A percentile compares a stretch with the other conserved stretches of the same genome.
These are phyloP conservation scores for Schwanniomyces polymorphus DNA, from an alignment of 805 yeast species.

Conservation along the genomic window DNA sequence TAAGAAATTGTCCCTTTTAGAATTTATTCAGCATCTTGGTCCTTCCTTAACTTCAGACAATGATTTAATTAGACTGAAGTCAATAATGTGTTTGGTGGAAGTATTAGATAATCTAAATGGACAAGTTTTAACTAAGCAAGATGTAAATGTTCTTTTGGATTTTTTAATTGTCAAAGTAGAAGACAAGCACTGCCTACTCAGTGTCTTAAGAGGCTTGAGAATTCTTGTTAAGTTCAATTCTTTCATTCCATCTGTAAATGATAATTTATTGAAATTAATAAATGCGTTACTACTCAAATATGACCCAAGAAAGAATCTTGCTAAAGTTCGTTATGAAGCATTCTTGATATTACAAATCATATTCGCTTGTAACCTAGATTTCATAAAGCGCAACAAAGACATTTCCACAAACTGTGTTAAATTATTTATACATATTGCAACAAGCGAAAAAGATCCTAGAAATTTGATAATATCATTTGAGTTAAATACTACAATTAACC, in stretches of 20 bases:
- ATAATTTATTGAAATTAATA: conserved; percentile 38
- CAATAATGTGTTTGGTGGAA: conserved; percentile 41
- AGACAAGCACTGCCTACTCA: conserved; percentile 55
- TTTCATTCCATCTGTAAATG: conserved; percentile 31
- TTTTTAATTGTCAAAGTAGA: conserved; percentile 69
- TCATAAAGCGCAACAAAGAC: conserved; percentile 11
- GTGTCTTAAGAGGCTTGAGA: conserved; percentile 54
- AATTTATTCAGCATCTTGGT: conserved; percentile 60
- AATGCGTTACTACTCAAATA: conserved; percentile 38
- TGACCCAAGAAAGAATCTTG: conserved; percentile 58
- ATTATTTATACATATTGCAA: conserved; percentile 65
- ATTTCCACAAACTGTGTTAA: conserved; percentile 46
- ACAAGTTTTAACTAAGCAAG: conserved; percentile 40
- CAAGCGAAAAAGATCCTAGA: conserved; percentile 93
- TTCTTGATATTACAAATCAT: conserved; percentile 45
- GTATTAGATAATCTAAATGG: conserved; percentile 26
- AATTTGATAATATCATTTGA: conserved; percentile 73
- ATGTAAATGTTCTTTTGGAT: conserved; percentile 48
- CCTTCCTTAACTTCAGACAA: conserved; percentile 62
- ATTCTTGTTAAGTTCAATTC: conserved; percentile 54
- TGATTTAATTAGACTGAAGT: conserved; percentile 47
- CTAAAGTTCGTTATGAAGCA: conserved; percentile 59
- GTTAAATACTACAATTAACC: conserved; percentile 49
- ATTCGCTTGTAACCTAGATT: conserved; percentile 25
- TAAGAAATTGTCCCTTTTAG: conserved; percentile 40